Conservation (phyloP, 352 stramenopile genomes). For the Globisporangium uncinulatum region DNA sequence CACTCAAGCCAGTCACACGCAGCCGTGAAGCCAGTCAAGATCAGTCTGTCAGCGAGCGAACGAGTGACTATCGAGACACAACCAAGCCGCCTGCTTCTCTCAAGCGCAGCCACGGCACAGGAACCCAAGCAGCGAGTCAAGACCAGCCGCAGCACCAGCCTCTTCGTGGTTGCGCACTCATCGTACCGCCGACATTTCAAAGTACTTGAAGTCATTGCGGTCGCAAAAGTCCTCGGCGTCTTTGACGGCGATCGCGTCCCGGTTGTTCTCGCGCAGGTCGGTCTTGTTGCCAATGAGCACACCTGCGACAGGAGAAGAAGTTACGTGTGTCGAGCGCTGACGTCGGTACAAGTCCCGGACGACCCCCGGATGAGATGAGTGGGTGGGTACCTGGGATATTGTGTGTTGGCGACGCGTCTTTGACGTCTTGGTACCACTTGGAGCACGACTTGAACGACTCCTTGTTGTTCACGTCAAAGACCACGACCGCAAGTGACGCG, state of each 20-base stretch:
- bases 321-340: too few species aligned
- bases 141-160: not conserved
- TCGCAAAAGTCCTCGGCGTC: conserved; percentile 68
- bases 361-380: not conserved
- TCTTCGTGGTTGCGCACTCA: not conserved
- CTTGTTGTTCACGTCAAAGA: conserved; percentile 86
- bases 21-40: conserved; percentile 3
- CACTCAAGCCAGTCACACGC: not conserved
- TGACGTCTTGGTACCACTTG: conserved; percentile 82
- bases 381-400: conserved; percentile 52
- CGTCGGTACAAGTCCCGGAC: too few species aligned
- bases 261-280: conserved; percentile 72
- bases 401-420: conserved; percentile 62
- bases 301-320: conserved; percentile 16
- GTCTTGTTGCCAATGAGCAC: conserved; percentile 77
- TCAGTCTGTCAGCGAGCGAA: not conserved
- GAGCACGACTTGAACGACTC: conserved; percentile 81
- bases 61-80: not conserved
- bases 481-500: conserved; percentile 66
- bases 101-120: not conserved
- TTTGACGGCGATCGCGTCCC: conserved; percentile 61
- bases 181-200: conserved; percentile 68
- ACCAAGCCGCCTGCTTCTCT: not conserved
- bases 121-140: not conserved
- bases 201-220: conserved; percentile 77